Percentiles rank a stretch among this genome's conserved stretches.
phyloP scores from a whole-genome alignment of 2,329 filamentous ascomycete genomes.

The Trichoderma aggressivum region DNA sequence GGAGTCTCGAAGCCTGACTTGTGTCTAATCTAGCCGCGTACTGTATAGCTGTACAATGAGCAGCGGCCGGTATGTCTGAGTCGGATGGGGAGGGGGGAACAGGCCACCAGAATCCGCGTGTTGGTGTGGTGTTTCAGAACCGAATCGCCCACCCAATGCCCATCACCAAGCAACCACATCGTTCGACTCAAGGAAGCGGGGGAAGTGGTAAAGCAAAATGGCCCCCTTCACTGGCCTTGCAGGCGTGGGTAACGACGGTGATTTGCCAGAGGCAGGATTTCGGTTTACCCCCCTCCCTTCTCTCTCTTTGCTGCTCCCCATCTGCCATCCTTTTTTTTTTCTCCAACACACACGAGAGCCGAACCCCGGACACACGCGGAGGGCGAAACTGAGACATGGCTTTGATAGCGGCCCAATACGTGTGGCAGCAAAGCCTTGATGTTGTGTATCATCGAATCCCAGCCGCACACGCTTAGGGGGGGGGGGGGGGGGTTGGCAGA shows the following conservation, averaged over 20 bases:
- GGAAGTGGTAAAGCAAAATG: slow-evolving; percentile 4
- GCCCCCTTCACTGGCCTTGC: neutral
- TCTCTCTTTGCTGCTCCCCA: neutral
- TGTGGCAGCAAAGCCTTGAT: neutral
- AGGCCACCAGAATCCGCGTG: neutral
- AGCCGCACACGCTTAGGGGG: neutral
- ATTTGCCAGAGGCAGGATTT: slow-evolving; percentile 9
- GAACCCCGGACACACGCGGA: neutral
- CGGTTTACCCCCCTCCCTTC: neutral
- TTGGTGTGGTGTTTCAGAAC: neutral
- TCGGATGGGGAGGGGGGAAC: neutral
- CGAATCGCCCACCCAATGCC: neutral
- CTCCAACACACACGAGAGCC: neutral
- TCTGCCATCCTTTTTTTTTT: neutral
- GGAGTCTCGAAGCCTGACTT: neutral
- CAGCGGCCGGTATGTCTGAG: neutral
- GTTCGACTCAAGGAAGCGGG: slow-evolving; percentile 8
- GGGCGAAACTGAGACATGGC: neutral
- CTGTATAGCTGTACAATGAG: neutral
- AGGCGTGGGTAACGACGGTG: neutral
- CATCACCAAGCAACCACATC: neutral
- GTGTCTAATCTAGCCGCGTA: neutral
- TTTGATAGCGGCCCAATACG: slow-evolving; percentile 10
- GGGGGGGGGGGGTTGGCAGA: neutral
- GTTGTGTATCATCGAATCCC: slow-evolving; percentile 9